Evolutionary conservation across 306 rosid species (phyloP).

Genomic region (Trifolium dubium): DNA sequence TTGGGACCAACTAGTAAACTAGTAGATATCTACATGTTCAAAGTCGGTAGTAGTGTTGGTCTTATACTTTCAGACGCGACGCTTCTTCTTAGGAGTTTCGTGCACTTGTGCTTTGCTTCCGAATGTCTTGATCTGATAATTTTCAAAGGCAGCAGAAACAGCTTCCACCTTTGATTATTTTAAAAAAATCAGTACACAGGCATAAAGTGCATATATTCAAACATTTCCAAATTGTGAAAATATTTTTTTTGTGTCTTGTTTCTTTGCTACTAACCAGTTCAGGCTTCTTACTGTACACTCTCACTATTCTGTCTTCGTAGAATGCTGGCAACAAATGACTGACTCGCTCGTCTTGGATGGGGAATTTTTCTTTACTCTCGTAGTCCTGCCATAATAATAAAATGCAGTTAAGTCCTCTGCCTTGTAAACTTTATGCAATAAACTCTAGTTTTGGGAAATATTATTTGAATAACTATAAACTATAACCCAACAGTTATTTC

Average conservation of each 20-base stretch:
- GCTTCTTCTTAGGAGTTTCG: conserved; percentile 80
- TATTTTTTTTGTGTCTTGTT: background rate
- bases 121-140: conserved; percentile 70
- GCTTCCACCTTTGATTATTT: conserved; percentile 61
- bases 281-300: conserved; percentile 85
- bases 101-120: conserved; percentile 79
- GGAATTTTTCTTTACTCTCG: conserved; percentile 60
- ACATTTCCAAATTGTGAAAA: background rate
- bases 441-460: background rate
- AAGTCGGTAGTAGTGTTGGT: background rate
- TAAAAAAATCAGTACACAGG: conserved; percentile 26
- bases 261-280: conserved; percentile 66
- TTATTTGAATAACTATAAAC: conserved; percentile 8
- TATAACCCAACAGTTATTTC: background rate
- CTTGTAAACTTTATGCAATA: conserved; percentile 20
- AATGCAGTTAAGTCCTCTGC: conserved; percentile 24
- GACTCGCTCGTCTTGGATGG: conserved; percentile 58
- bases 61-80: conserved; percentile 42
- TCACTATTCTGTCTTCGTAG: conserved; percentile 71
- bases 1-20: background rate
- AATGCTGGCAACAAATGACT: conserved; percentile 84
- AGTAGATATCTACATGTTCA: conserved; percentile 14
- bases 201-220: conserved; percentile 17
- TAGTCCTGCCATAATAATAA: conserved; percentile 63
- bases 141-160: conserved; percentile 82